Base-by-base conservation (phyloP, 768 basidiomycete species). In the Tylopilus felleus region DNA sequence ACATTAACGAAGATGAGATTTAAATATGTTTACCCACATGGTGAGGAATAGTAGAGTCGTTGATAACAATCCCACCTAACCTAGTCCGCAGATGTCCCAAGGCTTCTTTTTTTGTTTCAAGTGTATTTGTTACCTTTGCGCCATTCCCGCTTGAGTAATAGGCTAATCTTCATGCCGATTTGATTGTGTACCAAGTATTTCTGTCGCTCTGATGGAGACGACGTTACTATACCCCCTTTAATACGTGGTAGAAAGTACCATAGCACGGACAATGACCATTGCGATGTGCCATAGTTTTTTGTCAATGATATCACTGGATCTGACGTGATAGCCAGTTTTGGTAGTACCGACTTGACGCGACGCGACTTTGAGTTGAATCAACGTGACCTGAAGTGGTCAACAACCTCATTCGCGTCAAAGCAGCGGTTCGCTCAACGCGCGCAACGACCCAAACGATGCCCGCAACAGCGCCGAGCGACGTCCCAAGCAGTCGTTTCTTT, bases 1-100 rank as follows among this genome's bases (percentile, higher is more conserved):
- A n/a, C 35, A 45, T 64, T 19, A 58, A 51, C n/a, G 66, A 68
- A 31, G 67, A 71, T 16, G 66, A 66, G 12, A 19, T 8, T 39
- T 62, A 65, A 46, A 59, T 39, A 6, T 10, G 16, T 17, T 39
- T 46, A n/a, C 14, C 25, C 36, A 44, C 52, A 22, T 44, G 46
- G 64, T 57, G 38, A 51, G 60, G 22, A 5, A 27, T 22, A 14
- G 22, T 12, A 14, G 43, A 38, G 33, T 5, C 25, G 53, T 42
- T 21, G 53, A 53, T 50, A 27, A 19, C 35, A 47, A 23, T 36
- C 14, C 21, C 33, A 43, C 29, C 43, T 47, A 9, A 60, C n/a
- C 10, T 35, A 21, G 39, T 27, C n/a, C 19, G 23, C 47, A 62
- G 59, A 57, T 53, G n/a, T 49, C n/a, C n/a, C 8, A 2, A 38